Base-by-base conservation (phyloP, 441 rosid species). In the Aleurites moluccanus region DNA sequence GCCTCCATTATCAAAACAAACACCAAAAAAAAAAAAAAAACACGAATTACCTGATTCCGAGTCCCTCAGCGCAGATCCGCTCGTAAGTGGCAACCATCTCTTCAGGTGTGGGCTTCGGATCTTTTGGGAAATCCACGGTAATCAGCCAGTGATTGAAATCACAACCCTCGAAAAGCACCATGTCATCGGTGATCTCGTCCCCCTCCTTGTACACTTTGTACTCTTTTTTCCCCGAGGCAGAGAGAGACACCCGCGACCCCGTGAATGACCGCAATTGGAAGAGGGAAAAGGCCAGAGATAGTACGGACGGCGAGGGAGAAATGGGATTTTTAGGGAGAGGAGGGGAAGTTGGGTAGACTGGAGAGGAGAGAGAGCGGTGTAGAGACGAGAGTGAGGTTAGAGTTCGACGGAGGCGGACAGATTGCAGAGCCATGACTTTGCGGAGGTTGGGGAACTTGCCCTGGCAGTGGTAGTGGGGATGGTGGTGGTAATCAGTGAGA, bases 121-220 rank as follows among this genome's bases (percentile, higher is more conserved):
- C 90, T 63, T 85, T 87, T 10, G 94, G 85, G 49, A 92, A 91
- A 56, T 92, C 93, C 67, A 91, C 75, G 18, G 91, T 86, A 64
- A 91, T 87, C 13, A 92, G 86, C 96, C 92, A 92, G 78, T 91
- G 96, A 70, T 89, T 88, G 52, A 83, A 89, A 77, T 91, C 97
- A 70, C 92, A 92, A 8, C 96, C 94, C 77, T 88, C 90, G 66
- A 92, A 89, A n/a, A 91, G 81, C 0, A 91, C 75, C 14, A 86
- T 89, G 28, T 89, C 90, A 60, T 85, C 88, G 3, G 88, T 88
- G 40, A 91, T 87, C 73, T 91, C 90, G 66, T 90, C 94, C 4
- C 89, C 91, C 42, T 88, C 92, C 38, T 85, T 80, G 80, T 84
- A 86, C 11, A 88, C 67, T 77, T 76, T 84, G 67, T 76, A 79